Base-by-base conservation (phyloP, 352 stramenopile genomes). In the Globisporangium emineosum region DNA sequence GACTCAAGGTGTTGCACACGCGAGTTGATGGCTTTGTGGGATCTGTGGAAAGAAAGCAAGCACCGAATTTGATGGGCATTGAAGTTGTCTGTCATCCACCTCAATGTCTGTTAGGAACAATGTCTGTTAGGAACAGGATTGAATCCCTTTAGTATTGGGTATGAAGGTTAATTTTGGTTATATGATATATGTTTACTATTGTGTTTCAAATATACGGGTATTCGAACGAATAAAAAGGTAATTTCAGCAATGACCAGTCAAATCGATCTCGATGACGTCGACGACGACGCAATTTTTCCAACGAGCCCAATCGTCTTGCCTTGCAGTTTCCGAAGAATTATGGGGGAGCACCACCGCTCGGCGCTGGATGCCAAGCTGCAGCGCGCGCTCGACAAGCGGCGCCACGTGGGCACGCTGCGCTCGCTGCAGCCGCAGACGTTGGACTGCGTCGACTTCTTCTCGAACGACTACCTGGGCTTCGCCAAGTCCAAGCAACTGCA, bases 381-480 rank as follows among this genome's bases (percentile, higher is more conserved):
- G 33, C 64, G 55, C 30, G 51, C 64, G 64, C 68, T 73, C 32
- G 68, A 63, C 23, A 54, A 30, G 51, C 67, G 67, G 0, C 67
- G 52, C 21, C 47, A 51, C 2, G 73, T 90, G 30, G 85, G 85
- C 35, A 91, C 79, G 32, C 70, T 89, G 52, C 81, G 85, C 17
- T 63, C 62, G 15, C 68, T 93, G 8, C 70, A 81, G 50, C 37
- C 76, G 32, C 56, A 65, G 0, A 57, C 68, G 15, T 56, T 66
- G 12, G 49, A 65, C 12, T 78, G 70, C 43, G 72, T 97, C 49
- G 97, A 99, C 72, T 99, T 99, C 73, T 97, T 84, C 65, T 98
- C 90, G 57, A 99, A 99, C 69, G 97, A 99, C 65, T 99, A 99
- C 68, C 77, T 99, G 21, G 96, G 97, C 19, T 81, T 99, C 45